Evolutionary conservation across 2,329 filamentous ascomycete genomes (phyloP), one percentile per base, ranked within the genome.

Genomic region (Colletotrichum sp.): DNA sequence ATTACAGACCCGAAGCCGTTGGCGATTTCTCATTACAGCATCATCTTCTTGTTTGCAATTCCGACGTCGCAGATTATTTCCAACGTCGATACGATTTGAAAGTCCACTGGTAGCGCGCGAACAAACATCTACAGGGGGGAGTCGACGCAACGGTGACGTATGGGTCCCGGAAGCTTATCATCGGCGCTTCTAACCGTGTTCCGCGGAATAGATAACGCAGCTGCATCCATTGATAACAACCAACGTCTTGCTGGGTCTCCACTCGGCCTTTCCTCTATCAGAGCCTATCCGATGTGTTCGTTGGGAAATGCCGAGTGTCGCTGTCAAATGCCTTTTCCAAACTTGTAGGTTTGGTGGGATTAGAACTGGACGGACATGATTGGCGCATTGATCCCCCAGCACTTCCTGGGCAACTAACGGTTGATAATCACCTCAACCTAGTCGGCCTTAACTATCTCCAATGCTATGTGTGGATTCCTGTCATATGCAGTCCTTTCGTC

Each of bases 351-450:
- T 52, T 52, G 44, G 10, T 22, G 10, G 10, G 10, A 52, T 52
- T 52, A 52, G n/a, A 52, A 52, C 10, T 52, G 10, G 10, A 52
- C 44, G 5, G 10, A 18, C 44, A 52, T 22, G n/a, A 52, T 52
- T 22, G 44, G n/a, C 0, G 18, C n/a, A 22, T 52, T 52, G 10
- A 12, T 52, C n/a, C 44, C 44, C 44, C 18, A 9, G 44, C n/a
- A 52, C n/a, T 22, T 52, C 10, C 8, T 4, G 16, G 44, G 10
- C n/a, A 52, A 52, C 12, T 24, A n/a, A 52, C 0, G 0, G 6
- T 22, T 22, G n/a, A 8, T 3, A 52, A 13, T 52, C n/a, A 52
- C 44, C 44, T 52, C 44, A 24, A 4, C 0, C 16, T 5, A 52
- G 10, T 12, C 39, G 4, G 9, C 1, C 18, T 12, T 48, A 3